Evolutionary conservation across 139 green algal genomes (phyloP), one percentile per base, ranked within the genome.

Genomic region (Tetraselmis striata): DNA sequence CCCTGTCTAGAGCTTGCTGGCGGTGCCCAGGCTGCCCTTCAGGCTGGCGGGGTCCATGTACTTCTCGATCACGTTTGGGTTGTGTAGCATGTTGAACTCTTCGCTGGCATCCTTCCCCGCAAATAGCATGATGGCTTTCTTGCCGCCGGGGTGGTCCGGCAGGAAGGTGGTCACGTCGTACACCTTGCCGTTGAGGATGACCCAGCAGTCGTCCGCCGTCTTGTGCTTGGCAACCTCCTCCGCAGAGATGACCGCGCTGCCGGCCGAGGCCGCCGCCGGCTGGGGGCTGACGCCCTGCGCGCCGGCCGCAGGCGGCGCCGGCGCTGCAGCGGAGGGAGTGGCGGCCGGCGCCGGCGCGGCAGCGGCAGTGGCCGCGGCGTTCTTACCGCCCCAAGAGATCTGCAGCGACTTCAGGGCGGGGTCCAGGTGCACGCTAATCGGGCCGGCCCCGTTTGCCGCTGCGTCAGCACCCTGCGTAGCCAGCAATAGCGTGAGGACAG

Each of bases 61-160:
- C 78, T 88, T 88, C 75, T 83, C 80, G 32, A 88, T 30, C 74
- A 88, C 84, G 74, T 88, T 88, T 18, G 79, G 79, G 11, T 67
- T 59, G 75, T 88, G 84, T 22, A 88, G 79, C 84, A 88, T 88
- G 75, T 88, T 75, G 79, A 88, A 88, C 79, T 88, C 84, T 59
- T 88, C 84, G 11, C 80, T 84, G n/a, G 84, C 84, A 45, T 88
- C 84, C 80, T 85, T 88, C 75, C 84, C 84, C 0, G 84, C 84
- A 79, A 82, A 88, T 1, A 85, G 67, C 81, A 84, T 83, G 75
- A 88, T 88, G 28, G 84, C 84, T 26, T 84, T 83, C 75, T 85
- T 85, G 26, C 84, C 84, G n/a, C 84, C 84, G 18, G 84, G 84
- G 32, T 88, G 84, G 80, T 88, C 84, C 30, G 81, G 81, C 59